A percentile compares a stretch with the other conserved stretches of the same genome.
Evolutionary conservation across 768 basidiomycete species (phyloP).

Genomic region (Tubosaeta sp.): DNA sequence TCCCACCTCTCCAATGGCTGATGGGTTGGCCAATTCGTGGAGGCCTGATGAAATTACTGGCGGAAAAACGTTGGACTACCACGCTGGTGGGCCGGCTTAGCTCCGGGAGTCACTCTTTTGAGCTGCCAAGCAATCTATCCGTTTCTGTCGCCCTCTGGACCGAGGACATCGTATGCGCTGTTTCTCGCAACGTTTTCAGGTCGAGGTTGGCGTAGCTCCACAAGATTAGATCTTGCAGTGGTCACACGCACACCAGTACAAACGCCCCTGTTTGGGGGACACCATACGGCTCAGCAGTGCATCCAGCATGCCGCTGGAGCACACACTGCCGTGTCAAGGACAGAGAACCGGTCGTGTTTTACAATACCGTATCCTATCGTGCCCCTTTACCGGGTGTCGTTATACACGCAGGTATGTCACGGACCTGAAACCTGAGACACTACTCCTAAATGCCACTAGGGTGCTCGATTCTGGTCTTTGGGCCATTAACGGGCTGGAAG

Average conservation of each 20-base stretch:
- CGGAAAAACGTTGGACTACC: constrained; percentile 9
- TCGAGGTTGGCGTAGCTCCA: constrained; percentile 47
- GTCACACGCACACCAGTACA: constrained; percentile 35
- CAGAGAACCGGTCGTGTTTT: constrained; percentile 46
- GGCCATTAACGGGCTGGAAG: neutral
- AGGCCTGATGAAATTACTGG: constrained; percentile 23
- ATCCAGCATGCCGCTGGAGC: constrained; percentile 36
- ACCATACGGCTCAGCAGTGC: constrained; percentile 38
- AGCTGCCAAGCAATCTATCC: constrained; percentile 33
- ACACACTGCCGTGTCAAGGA: constrained; percentile 43
- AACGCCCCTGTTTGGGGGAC: constrained; percentile 8
- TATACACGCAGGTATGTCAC: neutral
- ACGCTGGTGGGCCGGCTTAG: constrained; percentile 10
- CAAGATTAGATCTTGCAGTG: constrained; percentile 43
- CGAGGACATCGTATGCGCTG: constrained; percentile 33
- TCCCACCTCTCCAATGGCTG: constrained; percentile 37
- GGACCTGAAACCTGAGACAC: neutral
- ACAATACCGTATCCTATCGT: neutral
- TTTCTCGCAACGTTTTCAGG: constrained; percentile 32
- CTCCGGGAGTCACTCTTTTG: constrained; percentile 19
- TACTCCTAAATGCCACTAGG: neutral
- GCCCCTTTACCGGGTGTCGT: neutral
- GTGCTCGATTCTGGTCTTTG: neutral
- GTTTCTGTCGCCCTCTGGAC: constrained; percentile 11
- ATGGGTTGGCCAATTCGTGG: no score